Conservation (phyloP, 192 early-diverging fungal species). For the Coemansia sp. region DNA sequence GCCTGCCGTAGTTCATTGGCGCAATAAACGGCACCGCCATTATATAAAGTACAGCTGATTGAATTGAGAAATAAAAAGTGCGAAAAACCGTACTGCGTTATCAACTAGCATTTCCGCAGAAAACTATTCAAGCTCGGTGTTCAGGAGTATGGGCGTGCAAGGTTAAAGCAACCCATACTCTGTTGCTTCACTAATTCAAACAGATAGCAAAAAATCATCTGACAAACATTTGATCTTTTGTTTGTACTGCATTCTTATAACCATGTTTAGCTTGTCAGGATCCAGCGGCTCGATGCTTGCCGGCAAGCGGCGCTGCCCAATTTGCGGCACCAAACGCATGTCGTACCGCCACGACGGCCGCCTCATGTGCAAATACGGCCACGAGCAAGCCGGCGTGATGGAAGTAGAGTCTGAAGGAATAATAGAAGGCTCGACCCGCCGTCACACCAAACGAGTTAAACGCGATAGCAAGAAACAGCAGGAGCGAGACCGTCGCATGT, state of each 20-base stretch:
- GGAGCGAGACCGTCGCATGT: conserved; percentile 14
- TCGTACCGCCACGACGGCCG: conserved; percentile 38
- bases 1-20: conserved; percentile 34
- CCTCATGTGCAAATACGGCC: conserved; percentile 43
- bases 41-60: conserved; percentile 3
- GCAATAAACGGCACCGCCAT: conserved; percentile 50
- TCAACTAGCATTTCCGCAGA: neutral
- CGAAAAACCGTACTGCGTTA: neutral
- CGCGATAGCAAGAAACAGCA: conserved; percentile 15
- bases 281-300: neutral
- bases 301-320: conserved; percentile 27
- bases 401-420: conserved; percentile 36
- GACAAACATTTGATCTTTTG: neutral
- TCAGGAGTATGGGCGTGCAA: neutral
- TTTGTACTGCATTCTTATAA: neutral
- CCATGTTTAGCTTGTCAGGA: neutral
- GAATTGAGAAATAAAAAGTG: neutral
- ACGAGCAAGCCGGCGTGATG: conserved; percentile 42
- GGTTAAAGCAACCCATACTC: neutral
- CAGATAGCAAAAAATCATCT: no score
- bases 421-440: conserved; percentile 26
- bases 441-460: conserved; percentile 12
- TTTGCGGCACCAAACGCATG: conserved; percentile 44
- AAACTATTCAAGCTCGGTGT: neutral
- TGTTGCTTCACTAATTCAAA: neutral